Conservation (phyloP, 176 grass and related monocot species). For the Oryza glaberrima region DNA sequence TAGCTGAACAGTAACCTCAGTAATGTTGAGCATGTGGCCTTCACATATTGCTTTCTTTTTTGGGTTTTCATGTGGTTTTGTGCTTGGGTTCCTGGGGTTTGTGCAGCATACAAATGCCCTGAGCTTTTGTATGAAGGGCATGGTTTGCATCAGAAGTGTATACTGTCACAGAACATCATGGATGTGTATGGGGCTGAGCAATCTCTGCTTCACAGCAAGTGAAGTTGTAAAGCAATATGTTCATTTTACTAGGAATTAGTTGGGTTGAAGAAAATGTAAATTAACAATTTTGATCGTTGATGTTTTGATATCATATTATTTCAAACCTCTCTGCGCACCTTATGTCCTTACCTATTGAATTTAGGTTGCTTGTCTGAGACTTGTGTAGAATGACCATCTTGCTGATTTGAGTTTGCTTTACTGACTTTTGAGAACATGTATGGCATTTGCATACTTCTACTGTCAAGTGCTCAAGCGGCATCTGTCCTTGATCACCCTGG, state of each 20-base stretch:
- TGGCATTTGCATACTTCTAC: neutral
- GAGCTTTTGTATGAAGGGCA: conserved; percentile 52
- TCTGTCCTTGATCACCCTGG: neutral
- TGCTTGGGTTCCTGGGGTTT: conserved; percentile 38
- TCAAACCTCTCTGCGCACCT: neutral
- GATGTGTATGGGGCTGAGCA: conserved; percentile 26
- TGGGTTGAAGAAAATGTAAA: conserved; percentile 54
- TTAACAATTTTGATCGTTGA: conserved; percentile 54
- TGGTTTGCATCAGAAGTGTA: conserved; percentile 46
- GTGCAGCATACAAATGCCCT: conserved; percentile 43
- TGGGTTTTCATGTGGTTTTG: conserved; percentile 22
- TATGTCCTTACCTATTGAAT: neutral
- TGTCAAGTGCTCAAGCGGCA: neutral
- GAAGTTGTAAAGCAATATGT: conserved; percentile 43
- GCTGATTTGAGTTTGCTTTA: neutral
- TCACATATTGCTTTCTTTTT: conserved; percentile 33
- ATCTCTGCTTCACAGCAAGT: conserved; percentile 2
- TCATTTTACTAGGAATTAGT: conserved; percentile 38
- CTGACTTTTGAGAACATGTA: neutral
- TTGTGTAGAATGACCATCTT: neutral
- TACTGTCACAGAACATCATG: conserved; percentile 31
- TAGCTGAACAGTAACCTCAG: conserved; percentile 32
- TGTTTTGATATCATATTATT: conserved; percentile 16
- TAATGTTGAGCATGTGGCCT: conserved; percentile 29
- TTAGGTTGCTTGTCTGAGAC: neutral